Evolutionary conservation across 257 asterid species (phyloP).

Genomic region (Plantago ovata): DNA sequence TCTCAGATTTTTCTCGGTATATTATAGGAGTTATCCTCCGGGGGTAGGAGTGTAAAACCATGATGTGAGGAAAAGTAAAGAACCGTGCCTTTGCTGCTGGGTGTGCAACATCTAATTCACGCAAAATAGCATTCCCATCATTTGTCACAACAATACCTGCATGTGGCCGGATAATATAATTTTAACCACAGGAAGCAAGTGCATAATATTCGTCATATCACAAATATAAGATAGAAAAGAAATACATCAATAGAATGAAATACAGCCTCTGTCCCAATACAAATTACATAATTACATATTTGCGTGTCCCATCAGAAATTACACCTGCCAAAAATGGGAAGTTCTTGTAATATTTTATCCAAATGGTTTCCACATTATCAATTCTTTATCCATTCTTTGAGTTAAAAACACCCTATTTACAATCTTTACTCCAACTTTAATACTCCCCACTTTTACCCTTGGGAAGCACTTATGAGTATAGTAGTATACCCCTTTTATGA

Average conservation of each 20-base stretch:
- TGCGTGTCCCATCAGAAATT: too few species aligned
- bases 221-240: not conserved
- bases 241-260: constrained; percentile 2
- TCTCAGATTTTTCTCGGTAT: not conserved
- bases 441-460: too few species aligned
- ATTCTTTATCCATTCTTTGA: too few species aligned
- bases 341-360: too few species aligned
- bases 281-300: too few species aligned
- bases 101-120: constrained; percentile 91
- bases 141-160: constrained; percentile 94
- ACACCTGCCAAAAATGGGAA: too few species aligned
- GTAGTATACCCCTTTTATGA: not conserved
- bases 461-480: not conserved
- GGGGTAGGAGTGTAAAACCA: constrained; percentile 5
- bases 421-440: too few species aligned
- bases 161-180: constrained; percentile 14
- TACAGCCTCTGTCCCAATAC: too few species aligned
- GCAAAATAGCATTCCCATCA: constrained; percentile 96
- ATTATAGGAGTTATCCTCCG: constrained; percentile 1
- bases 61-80: constrained; percentile 1
- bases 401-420: too few species aligned
- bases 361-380: too few species aligned
- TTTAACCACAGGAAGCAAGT: constrained; percentile 1
- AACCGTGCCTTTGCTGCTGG: constrained; percentile 84
- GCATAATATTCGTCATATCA: not conserved